Evolutionary conservation across 495 filamentous ascomycete genomes (phyloP).

Genomic region (Coniosporium apollinis): DNA sequence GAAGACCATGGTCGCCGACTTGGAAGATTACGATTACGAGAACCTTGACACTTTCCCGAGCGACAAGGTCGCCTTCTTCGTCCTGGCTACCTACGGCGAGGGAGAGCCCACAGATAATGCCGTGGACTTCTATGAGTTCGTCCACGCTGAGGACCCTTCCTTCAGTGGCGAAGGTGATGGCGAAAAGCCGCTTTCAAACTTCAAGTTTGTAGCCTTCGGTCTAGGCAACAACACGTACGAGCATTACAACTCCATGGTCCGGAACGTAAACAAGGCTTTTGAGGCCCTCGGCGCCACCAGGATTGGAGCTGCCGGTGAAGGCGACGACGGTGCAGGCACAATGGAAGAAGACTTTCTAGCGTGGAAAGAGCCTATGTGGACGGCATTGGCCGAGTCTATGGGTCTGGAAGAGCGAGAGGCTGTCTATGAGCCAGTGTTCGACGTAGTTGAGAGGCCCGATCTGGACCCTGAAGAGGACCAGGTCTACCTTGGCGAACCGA

Average conservation of each 20-base stretch:
- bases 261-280: conserved; percentile 66
- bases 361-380: conserved; percentile 99
- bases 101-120: conserved; percentile 98
- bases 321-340: conserved; percentile 93
- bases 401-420: conserved; percentile 87
- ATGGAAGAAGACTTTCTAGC: conserved; percentile 99
- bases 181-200: conserved; percentile 59
- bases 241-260: conserved; percentile 98
- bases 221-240: conserved; percentile 98
- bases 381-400: conserved; percentile 62
- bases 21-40: conserved; percentile 96
- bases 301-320: conserved; percentile 81
- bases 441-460: conserved; percentile 58
- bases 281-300: conserved; percentile 63
- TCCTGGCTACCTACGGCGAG: conserved; percentile 94
- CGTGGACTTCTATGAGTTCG: conserved; percentile 96
- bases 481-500: conserved; percentile 93
- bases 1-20: conserved; percentile 95
- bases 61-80: conserved; percentile 87
- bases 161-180: conserved; percentile 53
- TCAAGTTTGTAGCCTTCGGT: conserved; percentile 92
- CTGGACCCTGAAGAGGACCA: conserved; percentile 60
- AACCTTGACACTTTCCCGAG: conserved; percentile 78
- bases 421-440: conserved; percentile 86
- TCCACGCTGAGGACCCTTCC: conserved; percentile 58